Percentiles rank a stretch among this genome's conserved stretches.
phyloP scores from a whole-genome alignment of 1,284 basidiomycete genomes.

The Anthracocystis walkeri region DNA sequence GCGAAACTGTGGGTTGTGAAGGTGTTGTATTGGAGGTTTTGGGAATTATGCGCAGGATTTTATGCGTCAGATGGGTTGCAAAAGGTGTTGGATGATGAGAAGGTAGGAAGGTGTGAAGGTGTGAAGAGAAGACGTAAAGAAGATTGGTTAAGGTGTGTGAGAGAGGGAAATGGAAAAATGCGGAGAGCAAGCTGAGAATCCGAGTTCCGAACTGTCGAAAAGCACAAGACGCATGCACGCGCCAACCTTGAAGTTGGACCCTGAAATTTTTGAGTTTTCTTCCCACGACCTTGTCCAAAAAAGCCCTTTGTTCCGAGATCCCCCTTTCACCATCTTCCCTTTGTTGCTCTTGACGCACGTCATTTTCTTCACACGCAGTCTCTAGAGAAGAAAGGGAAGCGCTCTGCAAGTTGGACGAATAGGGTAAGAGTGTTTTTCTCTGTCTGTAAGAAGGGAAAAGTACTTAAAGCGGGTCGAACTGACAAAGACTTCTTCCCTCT shows the following conservation, averaged over 20 bases:
- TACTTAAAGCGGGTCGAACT: constrained; percentile 1
- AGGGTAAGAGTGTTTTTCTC: too few species aligned
- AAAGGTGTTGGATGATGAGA: not conserved
- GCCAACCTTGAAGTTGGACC: constrained; percentile 5
- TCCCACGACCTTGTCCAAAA: not conserved
- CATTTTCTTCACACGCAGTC: too few species aligned
- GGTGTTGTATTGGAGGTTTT: too few species aligned
- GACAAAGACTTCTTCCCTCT: too few species aligned
- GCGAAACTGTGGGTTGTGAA: not conserved
- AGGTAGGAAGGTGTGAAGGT: not conserved
- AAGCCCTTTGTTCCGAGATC: too few species aligned
- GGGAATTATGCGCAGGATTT: too few species aligned
- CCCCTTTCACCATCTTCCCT: too few species aligned
- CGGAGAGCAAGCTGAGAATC: not conserved
- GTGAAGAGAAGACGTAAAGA: not conserved
- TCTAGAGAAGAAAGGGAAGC: too few species aligned
- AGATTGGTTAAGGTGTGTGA: not conserved
- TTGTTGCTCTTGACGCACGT: too few species aligned
- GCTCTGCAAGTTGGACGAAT: too few species aligned
- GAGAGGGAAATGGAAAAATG: not conserved
- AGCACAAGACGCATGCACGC: constrained; percentile 1
- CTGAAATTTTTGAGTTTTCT: not conserved
- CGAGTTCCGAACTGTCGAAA: constrained; percentile 5
- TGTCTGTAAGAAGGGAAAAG: too few species aligned
- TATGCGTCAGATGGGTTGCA: not conserved